These are phyloP conservation scores for Suillus clintonianus DNA, from an alignment of 768 basidiomycete species.

Conservation along the genomic window DNA sequence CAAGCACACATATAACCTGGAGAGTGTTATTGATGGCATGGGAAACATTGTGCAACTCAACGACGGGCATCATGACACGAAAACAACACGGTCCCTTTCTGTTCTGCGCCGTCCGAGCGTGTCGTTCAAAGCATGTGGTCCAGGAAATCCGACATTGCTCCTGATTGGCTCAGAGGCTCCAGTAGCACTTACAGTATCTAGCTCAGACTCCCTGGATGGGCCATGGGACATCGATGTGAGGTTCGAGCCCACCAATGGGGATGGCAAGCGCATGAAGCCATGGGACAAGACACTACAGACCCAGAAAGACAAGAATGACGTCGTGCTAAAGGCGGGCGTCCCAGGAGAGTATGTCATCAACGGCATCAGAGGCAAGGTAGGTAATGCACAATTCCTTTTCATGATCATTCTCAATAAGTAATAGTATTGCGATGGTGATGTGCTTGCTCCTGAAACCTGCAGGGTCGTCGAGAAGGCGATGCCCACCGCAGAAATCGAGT, in stretches of 20 bases:
- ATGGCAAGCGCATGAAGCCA: conserved; percentile 47
- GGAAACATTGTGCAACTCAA: conserved; percentile 69
- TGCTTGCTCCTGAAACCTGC: conserved; percentile 82
- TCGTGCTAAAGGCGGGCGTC: conserved; percentile 51
- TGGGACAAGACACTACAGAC: conserved; percentile 68
- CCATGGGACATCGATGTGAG: conserved; percentile 67
- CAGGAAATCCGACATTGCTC: conserved; percentile 68
- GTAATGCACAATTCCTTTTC: conserved; percentile 5
- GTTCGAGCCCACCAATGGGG: conserved; percentile 54
- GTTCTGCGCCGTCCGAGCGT: conserved; percentile 73
- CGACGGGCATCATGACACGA: conserved; percentile 40
- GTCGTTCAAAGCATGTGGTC: conserved; percentile 74
- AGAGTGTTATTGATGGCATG: conserved; percentile 80
- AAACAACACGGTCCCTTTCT: conserved; percentile 59
- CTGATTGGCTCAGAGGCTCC: conserved; percentile 68
- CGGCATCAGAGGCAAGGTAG: conserved; percentile 69
- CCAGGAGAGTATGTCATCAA: conserved; percentile 81
- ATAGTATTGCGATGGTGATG: conserved; percentile 79
- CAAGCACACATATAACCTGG: conserved; percentile 70
- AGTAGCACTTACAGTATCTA: conserved; percentile 53
- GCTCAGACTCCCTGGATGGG: conserved; percentile 61
- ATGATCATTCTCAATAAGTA: conserved; percentile 6
- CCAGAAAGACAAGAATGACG: conserved; percentile 41
- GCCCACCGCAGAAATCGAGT: conserved; percentile 84
- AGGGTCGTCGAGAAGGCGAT: conserved; percentile 72